Evolutionary conservation across 2,329 filamentous ascomycete species (phyloP).

Genomic region (Trichoderma pleuroti): DNA sequence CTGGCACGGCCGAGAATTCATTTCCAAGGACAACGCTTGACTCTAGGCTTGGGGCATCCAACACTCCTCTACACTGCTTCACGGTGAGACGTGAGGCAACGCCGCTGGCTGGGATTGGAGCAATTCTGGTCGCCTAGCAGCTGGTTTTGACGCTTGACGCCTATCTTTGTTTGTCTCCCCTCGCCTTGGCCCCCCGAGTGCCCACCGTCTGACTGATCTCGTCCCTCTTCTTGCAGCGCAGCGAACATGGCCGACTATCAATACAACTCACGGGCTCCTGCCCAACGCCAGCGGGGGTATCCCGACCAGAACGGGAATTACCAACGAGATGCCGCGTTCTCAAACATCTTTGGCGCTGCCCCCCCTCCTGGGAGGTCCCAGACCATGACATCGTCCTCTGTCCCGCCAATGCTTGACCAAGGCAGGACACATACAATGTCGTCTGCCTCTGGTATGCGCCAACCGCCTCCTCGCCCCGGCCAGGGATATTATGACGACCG

Average conservation of each 20-base stretch:
- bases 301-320: slow-evolving; percentile 47
- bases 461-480: slow-evolving; percentile 57
- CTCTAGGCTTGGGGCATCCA: neutral
- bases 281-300: slow-evolving; percentile 47
- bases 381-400: slow-evolving; percentile 82
- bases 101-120: slow-evolving; percentile 24
- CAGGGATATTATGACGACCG: slow-evolving; percentile 37
- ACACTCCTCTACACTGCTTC: slow-evolving; percentile 25
- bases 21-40: neutral
- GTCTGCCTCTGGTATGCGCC: slow-evolving; percentile 55
- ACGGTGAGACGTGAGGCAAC: slow-evolving; percentile 34
- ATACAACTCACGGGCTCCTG: slow-evolving; percentile 49
- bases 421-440: slow-evolving; percentile 80
- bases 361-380: slow-evolving; percentile 87
- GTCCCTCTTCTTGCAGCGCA: neutral
- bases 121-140: neutral
- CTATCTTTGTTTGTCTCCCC: slow-evolving; percentile 24
- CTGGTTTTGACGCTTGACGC: slow-evolving; percentile 26
- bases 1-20: slow-evolving; percentile 1
- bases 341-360: slow-evolving; percentile 87
- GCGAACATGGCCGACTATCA: slow-evolving; percentile 57
- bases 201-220: slow-evolving; percentile 19
- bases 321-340: slow-evolving; percentile 92
- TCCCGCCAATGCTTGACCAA: slow-evolving; percentile 49
- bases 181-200: neutral